A percentile compares a stretch with the other conserved stretches of the same genome.
phyloP scores from a whole-genome alignment of 2,329 filamentous ascomycete species.

The Didymellaceae sp. region DNA sequence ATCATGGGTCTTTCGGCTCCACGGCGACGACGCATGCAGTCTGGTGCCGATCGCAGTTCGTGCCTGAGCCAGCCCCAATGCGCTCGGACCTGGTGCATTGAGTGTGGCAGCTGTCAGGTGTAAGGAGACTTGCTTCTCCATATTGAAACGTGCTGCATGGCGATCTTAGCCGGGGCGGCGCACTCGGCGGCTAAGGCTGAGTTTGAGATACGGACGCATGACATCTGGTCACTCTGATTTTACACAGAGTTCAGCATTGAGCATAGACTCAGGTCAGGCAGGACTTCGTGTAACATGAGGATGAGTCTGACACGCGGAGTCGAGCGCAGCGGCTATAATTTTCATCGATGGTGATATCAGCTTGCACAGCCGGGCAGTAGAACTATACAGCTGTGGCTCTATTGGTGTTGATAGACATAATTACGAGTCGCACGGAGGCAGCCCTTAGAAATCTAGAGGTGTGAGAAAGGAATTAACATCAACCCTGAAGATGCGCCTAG shows the following conservation, averaged over 20 bases:
- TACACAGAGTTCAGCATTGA: constrained; percentile 5
- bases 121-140: constrained; percentile 6
- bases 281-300: constrained; percentile 3
- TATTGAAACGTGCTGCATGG: constrained; percentile 10
- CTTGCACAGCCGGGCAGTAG: no score
- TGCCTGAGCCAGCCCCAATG: constrained; percentile 12
- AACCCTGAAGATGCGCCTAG: no score
- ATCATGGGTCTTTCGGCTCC: background rate
- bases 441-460: no score
- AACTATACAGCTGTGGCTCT: no score
- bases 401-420: no score
- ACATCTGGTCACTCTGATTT: constrained; percentile 9
- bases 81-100: constrained; percentile 3
- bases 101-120: constrained; percentile 10
- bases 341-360: constrained; percentile 8
- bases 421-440: no score
- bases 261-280: constrained; percentile 4
- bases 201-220: constrained; percentile 9
- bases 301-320: background rate
- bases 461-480: no score
- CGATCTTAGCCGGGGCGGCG: constrained; percentile 3
- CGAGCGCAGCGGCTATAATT: constrained; percentile 1
- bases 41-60: constrained; percentile 11
- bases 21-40: constrained; percentile 2
- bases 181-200: constrained; percentile 16